Percentiles rank a stretch among this genome's conserved stretches.
These are phyloP conservation scores for Aureobasidium sp. DNA, from an alignment of 2,329 filamentous ascomycete genomes.

Conservation along the genomic window DNA sequence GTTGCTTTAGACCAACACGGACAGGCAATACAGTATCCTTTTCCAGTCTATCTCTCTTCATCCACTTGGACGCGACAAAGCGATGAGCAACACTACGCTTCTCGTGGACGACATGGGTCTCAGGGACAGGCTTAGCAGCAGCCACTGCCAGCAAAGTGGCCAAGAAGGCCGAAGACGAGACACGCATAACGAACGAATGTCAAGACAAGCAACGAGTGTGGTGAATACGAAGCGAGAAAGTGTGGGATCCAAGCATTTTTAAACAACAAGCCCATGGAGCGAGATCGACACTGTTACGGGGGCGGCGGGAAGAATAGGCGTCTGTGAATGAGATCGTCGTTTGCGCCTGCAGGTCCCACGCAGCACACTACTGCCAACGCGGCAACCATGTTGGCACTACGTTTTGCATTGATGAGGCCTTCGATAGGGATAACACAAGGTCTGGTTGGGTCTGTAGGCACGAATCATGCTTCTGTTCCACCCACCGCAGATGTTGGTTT, in stretches of 20 bases:
- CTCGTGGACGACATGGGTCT: slow-evolving; percentile 38
- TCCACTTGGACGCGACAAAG: slow-evolving; percentile 30
- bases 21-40: slow-evolving; percentile 35
- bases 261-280: neutral
- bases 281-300: slow-evolving; percentile 4
- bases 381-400: slow-evolving; percentile 5
- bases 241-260: neutral
- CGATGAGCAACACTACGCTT: slow-evolving; percentile 27
- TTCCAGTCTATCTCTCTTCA: slow-evolving; percentile 32
- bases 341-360: slow-evolving; percentile 7
- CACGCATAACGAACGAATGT: slow-evolving; percentile 12
- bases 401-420: neutral
- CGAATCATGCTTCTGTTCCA: neutral
- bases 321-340: slow-evolving; percentile 4
- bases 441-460: neutral
- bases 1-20: slow-evolving; percentile 42
- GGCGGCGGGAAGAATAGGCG: slow-evolving; percentile 1
- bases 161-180: slow-evolving; percentile 7
- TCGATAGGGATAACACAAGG: neutral
- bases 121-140: slow-evolving; percentile 7
- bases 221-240: neutral
- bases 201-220: neutral
- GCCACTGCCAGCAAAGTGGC: slow-evolving; percentile 5
- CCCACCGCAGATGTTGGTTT: neutral
- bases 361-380: neutral